phyloP scores from a whole-genome alignment of 371 early-diverging fungal species.

The Rhizopus arrhizus region DNA sequence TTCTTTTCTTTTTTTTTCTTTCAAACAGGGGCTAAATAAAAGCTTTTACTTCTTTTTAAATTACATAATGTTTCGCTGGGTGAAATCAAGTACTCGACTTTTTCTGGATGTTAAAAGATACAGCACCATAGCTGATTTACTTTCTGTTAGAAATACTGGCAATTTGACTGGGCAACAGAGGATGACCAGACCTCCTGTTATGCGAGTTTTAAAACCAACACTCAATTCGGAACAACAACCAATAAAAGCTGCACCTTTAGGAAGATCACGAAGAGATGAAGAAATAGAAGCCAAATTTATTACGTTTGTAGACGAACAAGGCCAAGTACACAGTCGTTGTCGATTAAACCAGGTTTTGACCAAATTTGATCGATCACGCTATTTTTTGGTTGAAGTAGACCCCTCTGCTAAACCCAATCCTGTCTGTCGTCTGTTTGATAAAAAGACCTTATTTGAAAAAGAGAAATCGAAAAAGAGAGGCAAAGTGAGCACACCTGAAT shows the following conservation, averaged over 20 bases:
- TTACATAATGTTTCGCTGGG: neutral
- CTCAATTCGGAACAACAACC: constrained; percentile 5
- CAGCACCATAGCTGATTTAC: neutral
- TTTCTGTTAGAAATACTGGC: neutral
- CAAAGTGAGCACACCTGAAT: constrained; percentile 46
- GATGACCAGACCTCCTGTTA: neutral
- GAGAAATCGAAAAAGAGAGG: constrained; percentile 55
- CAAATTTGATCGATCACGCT: constrained; percentile 49
- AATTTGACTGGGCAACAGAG: neutral
- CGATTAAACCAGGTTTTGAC: constrained; percentile 36
- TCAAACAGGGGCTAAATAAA: neutral
- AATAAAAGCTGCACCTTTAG: constrained; percentile 12
- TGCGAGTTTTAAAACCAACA: neutral
- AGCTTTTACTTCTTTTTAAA: neutral
- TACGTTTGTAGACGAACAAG: constrained; percentile 51
- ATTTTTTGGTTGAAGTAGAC: constrained; percentile 58
- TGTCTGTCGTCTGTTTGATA: constrained; percentile 59
- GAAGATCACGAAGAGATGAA: constrained; percentile 56
- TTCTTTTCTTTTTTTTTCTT: neutral
- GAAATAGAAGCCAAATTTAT: constrained; percentile 57
- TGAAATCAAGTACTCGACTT: too few relatives aligned
- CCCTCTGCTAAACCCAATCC: constrained; percentile 48
- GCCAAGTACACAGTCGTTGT: constrained; percentile 40
- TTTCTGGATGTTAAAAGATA: neutral
- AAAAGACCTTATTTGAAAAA: constrained; percentile 55